Evolutionary conservation across 2,329 filamentous ascomycete species (phyloP), one percentile per base, ranked within the genome.

Genomic region (Pleomassaria siparia): DNA sequence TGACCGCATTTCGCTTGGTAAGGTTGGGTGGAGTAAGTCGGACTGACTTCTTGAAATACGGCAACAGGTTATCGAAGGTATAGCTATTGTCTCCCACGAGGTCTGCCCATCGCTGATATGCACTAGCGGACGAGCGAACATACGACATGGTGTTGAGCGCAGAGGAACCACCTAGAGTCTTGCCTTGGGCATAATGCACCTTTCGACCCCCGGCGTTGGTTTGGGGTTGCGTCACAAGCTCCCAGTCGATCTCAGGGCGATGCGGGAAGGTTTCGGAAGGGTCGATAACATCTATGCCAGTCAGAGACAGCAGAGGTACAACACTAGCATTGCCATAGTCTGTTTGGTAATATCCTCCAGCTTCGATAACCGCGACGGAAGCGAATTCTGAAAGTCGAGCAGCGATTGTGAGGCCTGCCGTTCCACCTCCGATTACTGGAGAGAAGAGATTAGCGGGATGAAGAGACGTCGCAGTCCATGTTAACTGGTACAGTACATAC

Each of bases 381-480:
- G 55, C 41, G 32, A 65, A 62, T 20, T 60, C 55, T 21, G 66
- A 59, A 4, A 73, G 54, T n/a, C 54, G 52, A 35, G 53, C 50
- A 18, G 51, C 54, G n/a, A 52, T 43, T 8, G 53, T 46, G n/a
- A 56, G 29, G 2, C 54, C 54, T 9, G 54, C 48, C 5, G 51
- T 53, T 13, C 54, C 54, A 21, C 54, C 54, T 15, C 54, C 54
- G 15, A 54, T 41, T 4, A 56, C 49, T 44, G 22, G 29, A 12
- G n/a, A n/a, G n/a, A 35, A 5, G 9, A 20, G 10, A 16, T 47
- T 9, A 44, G 28, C 15, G n/a, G n/a, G n/a, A n/a, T n/a, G n/a
- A n/a, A n/a, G n/a, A n/a, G n/a, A 48, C 16, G 13, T 28, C 2
- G 25, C 15, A 24, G 30, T 7, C 39, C 12, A 24, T 43, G 12